Evolutionary conservation across 441 rosid genomes (phyloP).

Genomic region (Erodium moschatum): DNA sequence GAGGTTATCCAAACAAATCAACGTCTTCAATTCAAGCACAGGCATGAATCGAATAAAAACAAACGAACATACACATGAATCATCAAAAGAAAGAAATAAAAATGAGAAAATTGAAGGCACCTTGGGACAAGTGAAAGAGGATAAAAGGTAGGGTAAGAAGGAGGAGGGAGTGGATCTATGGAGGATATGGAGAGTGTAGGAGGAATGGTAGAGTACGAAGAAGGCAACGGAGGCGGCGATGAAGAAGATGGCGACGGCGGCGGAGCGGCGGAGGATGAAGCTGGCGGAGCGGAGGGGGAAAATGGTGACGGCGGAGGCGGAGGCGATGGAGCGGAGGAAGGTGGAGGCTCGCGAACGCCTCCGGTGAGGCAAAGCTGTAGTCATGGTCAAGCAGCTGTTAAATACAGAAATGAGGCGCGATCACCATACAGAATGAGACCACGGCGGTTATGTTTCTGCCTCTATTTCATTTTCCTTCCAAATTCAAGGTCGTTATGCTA

Average conservation of each 20-base stretch:
- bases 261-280: constrained; percentile 4
- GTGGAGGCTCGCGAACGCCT: not conserved
- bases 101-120: constrained; percentile 21
- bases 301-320: constrained; percentile 11
- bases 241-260: constrained; percentile 19
- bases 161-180: constrained; percentile 18
- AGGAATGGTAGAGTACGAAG: constrained; percentile 33
- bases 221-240: constrained; percentile 24
- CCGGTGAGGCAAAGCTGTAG: not conserved
- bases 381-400: not conserved
- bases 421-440: not conserved
- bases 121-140: constrained; percentile 23
- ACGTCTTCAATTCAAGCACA: not conserved
- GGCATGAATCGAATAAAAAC: not conserved
- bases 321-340: not conserved
- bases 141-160: constrained; percentile 27
- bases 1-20: not conserved
- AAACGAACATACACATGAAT: not conserved
- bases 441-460: too few relatives aligned
- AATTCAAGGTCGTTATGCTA: too few relatives aligned
- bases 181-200: constrained; percentile 29
- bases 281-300: constrained; percentile 1
- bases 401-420: not conserved
- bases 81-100: not conserved
- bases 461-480: too few relatives aligned